Evolutionary conservation across 176 grass and related monocot genomes (phyloP).

Genomic region (Carex pumila): DNA sequence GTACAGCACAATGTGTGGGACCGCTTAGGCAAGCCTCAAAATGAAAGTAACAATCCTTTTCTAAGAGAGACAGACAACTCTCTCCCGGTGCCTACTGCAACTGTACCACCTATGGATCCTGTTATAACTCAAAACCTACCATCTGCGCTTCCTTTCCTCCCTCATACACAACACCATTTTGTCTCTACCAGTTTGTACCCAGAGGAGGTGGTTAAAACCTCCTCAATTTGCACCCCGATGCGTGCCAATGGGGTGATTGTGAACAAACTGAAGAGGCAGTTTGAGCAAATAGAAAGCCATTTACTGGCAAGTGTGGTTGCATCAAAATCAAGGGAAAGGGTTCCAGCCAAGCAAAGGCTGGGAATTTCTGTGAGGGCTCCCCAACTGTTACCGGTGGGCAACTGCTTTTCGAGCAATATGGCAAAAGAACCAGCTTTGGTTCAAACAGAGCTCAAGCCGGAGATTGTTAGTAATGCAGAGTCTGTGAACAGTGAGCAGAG

Average conservation of each 20-base stretch:
- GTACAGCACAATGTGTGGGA: slow-evolving; percentile 11
- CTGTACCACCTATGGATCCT: neutral
- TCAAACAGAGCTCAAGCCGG: neutral
- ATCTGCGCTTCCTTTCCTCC: neutral
- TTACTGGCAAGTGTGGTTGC: neutral
- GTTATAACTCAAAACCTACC: neutral
- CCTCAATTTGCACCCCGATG: neutral
- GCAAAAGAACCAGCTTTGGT: neutral
- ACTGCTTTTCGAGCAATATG: slow-evolving; percentile 5
- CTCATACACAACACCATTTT: neutral
- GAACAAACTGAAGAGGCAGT: slow-evolving; percentile 18
- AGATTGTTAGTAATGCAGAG: neutral
- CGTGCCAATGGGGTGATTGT: neutral
- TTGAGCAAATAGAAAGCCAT: slow-evolving; percentile 18
- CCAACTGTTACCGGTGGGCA: neutral
- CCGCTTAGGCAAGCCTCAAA: slow-evolving; percentile 8
- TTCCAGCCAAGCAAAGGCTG: slow-evolving; percentile 20
- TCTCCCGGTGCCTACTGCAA: neutral
- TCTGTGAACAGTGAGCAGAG: slow-evolving; percentile 4
- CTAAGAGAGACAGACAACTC: neutral
- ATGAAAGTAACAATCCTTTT: slow-evolving; percentile 10
- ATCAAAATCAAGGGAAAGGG: neutral
- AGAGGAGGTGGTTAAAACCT: neutral
- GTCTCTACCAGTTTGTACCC: neutral
- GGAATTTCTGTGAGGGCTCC: neutral